Evolutionary conservation across 345 rosid genomes (phyloP).

Genomic region (Corchorus olitorius): DNA sequence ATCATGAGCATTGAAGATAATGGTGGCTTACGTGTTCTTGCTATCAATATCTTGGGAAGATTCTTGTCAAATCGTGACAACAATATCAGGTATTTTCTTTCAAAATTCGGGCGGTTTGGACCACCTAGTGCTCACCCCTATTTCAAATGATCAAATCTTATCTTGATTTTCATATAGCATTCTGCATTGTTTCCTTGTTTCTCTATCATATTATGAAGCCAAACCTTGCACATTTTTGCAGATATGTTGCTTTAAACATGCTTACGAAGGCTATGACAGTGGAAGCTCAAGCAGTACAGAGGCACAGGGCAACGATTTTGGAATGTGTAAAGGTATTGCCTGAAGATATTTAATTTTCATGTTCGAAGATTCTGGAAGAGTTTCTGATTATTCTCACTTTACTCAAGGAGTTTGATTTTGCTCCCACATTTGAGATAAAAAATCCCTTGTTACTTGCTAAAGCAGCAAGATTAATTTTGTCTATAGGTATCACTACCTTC

Average conservation of each 20-base stretch:
- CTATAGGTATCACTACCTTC: conserved; percentile 8
- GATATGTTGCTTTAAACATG: conserved; percentile 97
- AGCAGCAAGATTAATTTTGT: not conserved
- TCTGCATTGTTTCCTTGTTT: conserved; percentile 16
- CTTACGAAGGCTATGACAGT: conserved; percentile 89
- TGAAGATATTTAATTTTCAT: conserved; percentile 23
- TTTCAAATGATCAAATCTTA: not conserved
- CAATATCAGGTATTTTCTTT: conserved; percentile 77
- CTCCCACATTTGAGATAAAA: not conserved
- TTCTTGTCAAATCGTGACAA: conserved; percentile 98
- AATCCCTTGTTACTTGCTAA: conserved; percentile 6
- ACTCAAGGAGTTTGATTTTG: conserved; percentile 20
- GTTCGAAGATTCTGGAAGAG: conserved; percentile 6
- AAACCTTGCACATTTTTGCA: conserved; percentile 36
- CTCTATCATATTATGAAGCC: conserved; percentile 13
- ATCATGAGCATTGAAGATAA: conserved; percentile 98
- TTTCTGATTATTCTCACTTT: not conserved
- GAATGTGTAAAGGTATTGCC: conserved; percentile 95
- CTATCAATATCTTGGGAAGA: conserved; percentile 96
- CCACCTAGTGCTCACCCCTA: too few species aligned
- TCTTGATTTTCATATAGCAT: conserved; percentile 20
- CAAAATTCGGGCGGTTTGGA: too few species aligned
- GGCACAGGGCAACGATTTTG: conserved; percentile 92
- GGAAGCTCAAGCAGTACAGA: conserved; percentile 95
- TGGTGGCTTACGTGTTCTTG: conserved; percentile 97